Percentiles rank a stretch among this genome's conserved stretches.
phyloP scores from a whole-genome alignment of 495 filamentous ascomycete genomes.

The Aspergillus avenaceus region DNA sequence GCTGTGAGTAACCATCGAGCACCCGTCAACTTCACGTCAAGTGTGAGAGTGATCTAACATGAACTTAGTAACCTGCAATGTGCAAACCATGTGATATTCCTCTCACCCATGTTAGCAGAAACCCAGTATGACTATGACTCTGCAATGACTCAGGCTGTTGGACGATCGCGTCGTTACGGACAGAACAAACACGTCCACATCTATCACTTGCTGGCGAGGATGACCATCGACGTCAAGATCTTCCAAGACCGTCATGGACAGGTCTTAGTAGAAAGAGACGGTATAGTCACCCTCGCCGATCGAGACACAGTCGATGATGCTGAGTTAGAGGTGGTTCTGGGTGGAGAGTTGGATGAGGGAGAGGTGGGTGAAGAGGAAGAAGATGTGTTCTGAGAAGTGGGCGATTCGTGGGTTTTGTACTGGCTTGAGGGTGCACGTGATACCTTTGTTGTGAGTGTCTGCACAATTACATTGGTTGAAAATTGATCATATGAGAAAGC shows the following conservation, averaged over 20 bases:
- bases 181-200: conserved; percentile 64
- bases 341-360: conserved; percentile 17
- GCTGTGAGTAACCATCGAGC: conserved; percentile 53
- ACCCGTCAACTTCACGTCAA: background rate
- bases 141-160: conserved; percentile 66
- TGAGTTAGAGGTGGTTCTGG: conserved; percentile 13
- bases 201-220: conserved; percentile 60
- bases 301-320: conserved; percentile 11
- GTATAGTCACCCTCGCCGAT: conserved; percentile 13
- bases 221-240: conserved; percentile 69
- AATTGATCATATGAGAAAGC: background rate
- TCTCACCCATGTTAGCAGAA: conserved; percentile 53
- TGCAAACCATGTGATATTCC: conserved; percentile 76
- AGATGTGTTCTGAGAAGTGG: conserved; percentile 12
- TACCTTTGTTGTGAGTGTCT: background rate
- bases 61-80: conserved; percentile 60
- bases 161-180: conserved; percentile 61
- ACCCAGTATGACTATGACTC: conserved; percentile 56
- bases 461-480: background rate
- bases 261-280: conserved; percentile 24
- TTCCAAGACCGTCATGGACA: conserved; percentile 41
- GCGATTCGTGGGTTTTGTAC: background rate
- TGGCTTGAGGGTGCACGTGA: background rate
- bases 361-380: conserved; percentile 14
- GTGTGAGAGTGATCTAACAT: conserved; percentile 7